A percentile compares a stretch with the other conserved stretches of the same genome.
These are phyloP conservation scores for Aspergillus diversus DNA, from an alignment of 495 filamentous ascomycete genomes.

Conservation along the genomic window DNA sequence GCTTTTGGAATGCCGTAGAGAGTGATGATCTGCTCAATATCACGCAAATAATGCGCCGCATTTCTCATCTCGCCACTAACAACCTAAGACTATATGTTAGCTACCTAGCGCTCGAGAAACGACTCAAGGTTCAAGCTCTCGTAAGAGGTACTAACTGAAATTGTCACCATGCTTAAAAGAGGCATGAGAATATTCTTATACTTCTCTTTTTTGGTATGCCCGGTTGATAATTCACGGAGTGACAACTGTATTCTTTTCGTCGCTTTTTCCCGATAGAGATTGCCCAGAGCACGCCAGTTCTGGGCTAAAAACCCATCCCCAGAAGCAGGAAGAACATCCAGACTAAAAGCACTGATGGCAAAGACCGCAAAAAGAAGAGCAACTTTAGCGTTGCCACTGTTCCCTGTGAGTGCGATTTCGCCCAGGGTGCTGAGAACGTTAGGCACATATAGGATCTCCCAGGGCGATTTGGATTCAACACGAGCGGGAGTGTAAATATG, in stretches of 20 bases:
- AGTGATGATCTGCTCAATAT: slow-evolving; percentile 14
- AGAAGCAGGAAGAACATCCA: slow-evolving; percentile 3
- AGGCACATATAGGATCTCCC: slow-evolving; percentile 16
- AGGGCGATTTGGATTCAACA: slow-evolving; percentile 14
- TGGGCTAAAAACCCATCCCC: not conserved
- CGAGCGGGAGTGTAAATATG: slow-evolving; percentile 12
- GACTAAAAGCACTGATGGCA: slow-evolving; percentile 16
- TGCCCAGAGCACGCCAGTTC: slow-evolving; percentile 9
- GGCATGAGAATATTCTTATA: slow-evolving; percentile 20
- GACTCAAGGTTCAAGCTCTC: not conserved
- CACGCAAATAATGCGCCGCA: slow-evolving; percentile 15
- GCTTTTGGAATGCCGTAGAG: slow-evolving; percentile 14
- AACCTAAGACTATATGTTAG: slow-evolving; percentile 2
- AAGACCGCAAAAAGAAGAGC: slow-evolving; percentile 15
- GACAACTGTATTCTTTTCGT: slow-evolving; percentile 10
- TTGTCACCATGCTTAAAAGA: slow-evolving; percentile 19
- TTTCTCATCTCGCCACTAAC: slow-evolving; percentile 16
- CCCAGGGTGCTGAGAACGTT: slow-evolving; percentile 14
- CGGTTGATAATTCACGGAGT: slow-evolving; percentile 8
- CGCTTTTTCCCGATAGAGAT: slow-evolving; percentile 11
- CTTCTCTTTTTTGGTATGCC: slow-evolving; percentile 10
- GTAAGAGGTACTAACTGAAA: slow-evolving; percentile 1
- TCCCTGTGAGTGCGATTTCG: slow-evolving; percentile 15
- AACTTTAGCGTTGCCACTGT: slow-evolving; percentile 13
- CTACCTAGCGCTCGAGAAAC: not conserved